phyloP scores from a whole-genome alignment of 352 stramenopile genomes.

The Globisporangium nunn region DNA sequence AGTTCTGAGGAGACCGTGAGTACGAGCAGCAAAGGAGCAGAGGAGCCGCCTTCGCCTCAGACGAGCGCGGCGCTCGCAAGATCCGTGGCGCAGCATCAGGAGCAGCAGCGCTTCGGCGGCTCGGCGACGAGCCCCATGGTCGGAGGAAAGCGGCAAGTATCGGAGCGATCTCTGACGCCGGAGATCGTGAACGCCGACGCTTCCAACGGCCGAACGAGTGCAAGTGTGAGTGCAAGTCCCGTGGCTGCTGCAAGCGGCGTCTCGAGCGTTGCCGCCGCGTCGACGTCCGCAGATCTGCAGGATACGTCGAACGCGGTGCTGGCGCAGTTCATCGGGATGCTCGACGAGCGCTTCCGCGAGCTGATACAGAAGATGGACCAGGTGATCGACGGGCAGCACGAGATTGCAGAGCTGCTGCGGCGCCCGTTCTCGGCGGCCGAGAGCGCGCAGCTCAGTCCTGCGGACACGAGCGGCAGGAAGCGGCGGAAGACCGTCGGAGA shows the following conservation, averaged over 20 bases:
- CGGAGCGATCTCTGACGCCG: not conserved
- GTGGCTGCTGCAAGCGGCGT: not conserved
- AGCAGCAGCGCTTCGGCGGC: conserved; percentile 10
- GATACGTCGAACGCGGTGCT: conserved; percentile 34
- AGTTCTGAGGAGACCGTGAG: not conserved
- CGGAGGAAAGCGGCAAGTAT: not conserved
- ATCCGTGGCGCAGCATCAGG: not conserved
- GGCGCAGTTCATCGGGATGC: conserved; percentile 50
- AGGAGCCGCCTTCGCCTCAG: not conserved
- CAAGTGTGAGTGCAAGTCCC: not conserved
- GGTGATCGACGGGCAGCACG: conserved; percentile 67
- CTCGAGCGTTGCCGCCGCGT: not conserved
- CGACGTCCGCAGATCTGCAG: not conserved
- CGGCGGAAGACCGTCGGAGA: conserved; percentile 20
- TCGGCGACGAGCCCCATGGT: conserved; percentile 11
- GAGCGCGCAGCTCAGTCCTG: conserved; percentile 11
- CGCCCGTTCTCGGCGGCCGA: conserved; percentile 18
- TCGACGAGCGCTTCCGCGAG: conserved; percentile 70
- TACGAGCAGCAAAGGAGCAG: conserved; percentile 3
- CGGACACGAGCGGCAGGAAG: conserved; percentile 19
- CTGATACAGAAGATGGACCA: conserved; percentile 68
- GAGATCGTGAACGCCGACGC: not conserved
- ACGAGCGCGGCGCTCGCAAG: not conserved
- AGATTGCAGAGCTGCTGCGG: conserved; percentile 56
- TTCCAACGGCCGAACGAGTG: not conserved